phyloP scores from a whole-genome alignment of 225 moss, liverwort and hornwort species.

The Physcomitrium patens region DNA sequence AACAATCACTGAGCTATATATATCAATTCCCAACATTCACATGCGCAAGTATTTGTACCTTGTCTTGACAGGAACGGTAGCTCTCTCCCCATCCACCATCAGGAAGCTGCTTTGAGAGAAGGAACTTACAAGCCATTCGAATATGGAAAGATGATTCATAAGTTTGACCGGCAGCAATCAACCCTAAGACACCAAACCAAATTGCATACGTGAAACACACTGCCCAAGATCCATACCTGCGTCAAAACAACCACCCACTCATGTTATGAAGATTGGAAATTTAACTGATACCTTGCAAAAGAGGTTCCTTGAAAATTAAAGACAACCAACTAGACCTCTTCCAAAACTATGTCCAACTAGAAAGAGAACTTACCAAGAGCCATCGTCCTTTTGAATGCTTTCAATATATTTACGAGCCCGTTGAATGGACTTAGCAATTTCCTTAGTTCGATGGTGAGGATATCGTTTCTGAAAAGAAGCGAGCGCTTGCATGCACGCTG shows the following conservation, averaged over 20 bases:
- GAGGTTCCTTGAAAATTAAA: neutral
- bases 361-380: conserved; percentile 76
- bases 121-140: conserved; percentile 77
- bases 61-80: conserved; percentile 86
- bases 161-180: conserved; percentile 83
- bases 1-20: conserved; percentile 3
- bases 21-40: no score
- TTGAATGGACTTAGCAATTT: conserved; percentile 65
- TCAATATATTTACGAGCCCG: conserved; percentile 69
- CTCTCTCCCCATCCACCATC: conserved; percentile 98
- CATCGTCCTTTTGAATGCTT: conserved; percentile 72
- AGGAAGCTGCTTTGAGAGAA: conserved; percentile 80
- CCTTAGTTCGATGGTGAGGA: conserved; percentile 76
- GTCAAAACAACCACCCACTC: conserved; percentile 19
- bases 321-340: conserved; percentile 11
- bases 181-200: conserved; percentile 85
- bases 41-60: conserved; percentile 45
- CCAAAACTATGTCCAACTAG: neutral
- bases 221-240: conserved; percentile 94
- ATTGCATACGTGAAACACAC: conserved; percentile 88
- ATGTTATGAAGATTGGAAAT: conserved; percentile 21
- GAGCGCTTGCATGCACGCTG: conserved; percentile 71
- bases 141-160: conserved; percentile 77
- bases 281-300: no score
- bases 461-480: conserved; percentile 73